phyloP scores from a whole-genome alignment of 2,329 filamentous ascomycete species.

The Ophiocordyceps polyrhachis-furcata region DNA sequence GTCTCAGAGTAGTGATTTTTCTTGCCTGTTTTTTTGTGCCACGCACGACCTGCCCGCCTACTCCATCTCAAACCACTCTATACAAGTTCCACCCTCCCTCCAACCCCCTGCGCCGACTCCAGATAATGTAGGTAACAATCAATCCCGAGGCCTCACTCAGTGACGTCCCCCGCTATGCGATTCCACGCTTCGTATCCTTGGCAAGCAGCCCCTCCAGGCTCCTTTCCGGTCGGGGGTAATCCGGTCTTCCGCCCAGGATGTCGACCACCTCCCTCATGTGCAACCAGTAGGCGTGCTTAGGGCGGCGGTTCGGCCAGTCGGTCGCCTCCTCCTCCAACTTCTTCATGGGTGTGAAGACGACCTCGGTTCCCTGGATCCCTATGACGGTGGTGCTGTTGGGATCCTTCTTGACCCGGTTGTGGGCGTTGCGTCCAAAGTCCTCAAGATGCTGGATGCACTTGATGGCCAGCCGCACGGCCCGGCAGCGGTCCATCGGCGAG shows the following conservation, averaged over 20 bases:
- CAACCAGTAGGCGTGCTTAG: slow-evolving; percentile 73
- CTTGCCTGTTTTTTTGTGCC: too few species aligned
- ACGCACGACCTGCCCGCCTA: not conserved
- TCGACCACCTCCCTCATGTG: slow-evolving; percentile 66
- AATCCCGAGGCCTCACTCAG: not conserved
- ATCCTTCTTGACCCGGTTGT: slow-evolving; percentile 52
- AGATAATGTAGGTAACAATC: not conserved
- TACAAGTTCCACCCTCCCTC: not conserved
- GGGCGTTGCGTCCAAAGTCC: slow-evolving; percentile 45
- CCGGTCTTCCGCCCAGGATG: slow-evolving; percentile 56
- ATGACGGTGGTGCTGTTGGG: slow-evolving; percentile 64
- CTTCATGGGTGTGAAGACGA: slow-evolving; percentile 72
- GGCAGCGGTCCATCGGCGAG: slow-evolving; percentile 87
- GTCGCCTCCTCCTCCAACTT: slow-evolving; percentile 69
- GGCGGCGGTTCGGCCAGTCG: slow-evolving; percentile 81
- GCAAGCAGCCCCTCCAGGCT: slow-evolving; percentile 32
- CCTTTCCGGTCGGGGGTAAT: slow-evolving; percentile 28
- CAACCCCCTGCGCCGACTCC: not conserved
- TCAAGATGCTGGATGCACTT: slow-evolving; percentile 90
- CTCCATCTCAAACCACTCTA: not conserved
- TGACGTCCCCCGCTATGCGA: slow-evolving; percentile 4
- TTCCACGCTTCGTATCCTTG: slow-evolving; percentile 42
- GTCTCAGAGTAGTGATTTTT: not conserved
- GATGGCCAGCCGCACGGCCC: slow-evolving; percentile 80
- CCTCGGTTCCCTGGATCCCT: slow-evolving; percentile 75